phyloP scores from a whole-genome alignment of 148 eudicot species.

The Heliosperma pusillum region DNA sequence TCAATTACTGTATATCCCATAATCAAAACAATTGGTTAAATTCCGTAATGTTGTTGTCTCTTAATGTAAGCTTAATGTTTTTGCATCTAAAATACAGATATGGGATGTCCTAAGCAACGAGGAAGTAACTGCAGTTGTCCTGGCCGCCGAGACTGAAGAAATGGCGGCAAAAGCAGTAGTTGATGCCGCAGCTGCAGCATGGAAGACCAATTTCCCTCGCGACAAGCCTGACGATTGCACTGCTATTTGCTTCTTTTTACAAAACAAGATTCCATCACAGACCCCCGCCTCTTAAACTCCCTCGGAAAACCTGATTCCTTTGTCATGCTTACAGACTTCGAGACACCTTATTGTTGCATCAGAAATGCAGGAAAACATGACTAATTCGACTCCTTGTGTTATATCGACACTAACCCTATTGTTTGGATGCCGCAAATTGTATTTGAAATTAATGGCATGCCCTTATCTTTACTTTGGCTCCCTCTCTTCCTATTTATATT shows the following conservation, averaged over 20 bases:
- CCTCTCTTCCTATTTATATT: not conserved
- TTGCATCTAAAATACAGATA: conserved; percentile 5
- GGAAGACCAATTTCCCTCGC: conserved; percentile 19
- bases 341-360: not conserved
- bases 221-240: conserved; percentile 31
- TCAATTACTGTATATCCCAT: too few relatives aligned
- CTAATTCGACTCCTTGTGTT: conserved; percentile 4
- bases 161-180: conserved; percentile 29
- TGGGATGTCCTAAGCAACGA: conserved; percentile 39
- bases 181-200: conserved; percentile 29
- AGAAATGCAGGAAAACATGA: not conserved
- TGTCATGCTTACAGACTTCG: not conserved
- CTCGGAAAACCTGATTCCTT: not conserved
- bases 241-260: conserved; percentile 35
- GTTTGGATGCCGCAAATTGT: conserved; percentile 7
- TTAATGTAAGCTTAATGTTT: not conserved
- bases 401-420: not conserved
- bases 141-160: conserved; percentile 12
- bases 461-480: not conserved
- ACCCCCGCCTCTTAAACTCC: not conserved
- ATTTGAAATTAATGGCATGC: not conserved
- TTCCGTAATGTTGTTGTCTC: not conserved
- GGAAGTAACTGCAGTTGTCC: conserved; percentile 29
- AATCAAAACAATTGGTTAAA: not conserved
- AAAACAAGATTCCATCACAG: not conserved